phyloP scores from a whole-genome alignment of 129 eudicot species.

The Pittosporum tobira region DNA sequence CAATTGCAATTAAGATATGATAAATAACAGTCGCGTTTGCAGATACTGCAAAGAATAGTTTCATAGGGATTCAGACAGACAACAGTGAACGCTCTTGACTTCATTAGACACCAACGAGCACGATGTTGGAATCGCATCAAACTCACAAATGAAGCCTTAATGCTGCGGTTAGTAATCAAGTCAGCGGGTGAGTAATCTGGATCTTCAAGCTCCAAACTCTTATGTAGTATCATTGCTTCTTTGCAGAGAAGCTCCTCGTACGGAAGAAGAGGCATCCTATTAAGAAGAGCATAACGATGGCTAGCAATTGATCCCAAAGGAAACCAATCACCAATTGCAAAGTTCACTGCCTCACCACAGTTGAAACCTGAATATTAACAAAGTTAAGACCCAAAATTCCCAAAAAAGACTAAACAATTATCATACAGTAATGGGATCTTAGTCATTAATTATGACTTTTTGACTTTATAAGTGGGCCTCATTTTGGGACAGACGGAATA shows the following conservation, averaged over 20 bases:
- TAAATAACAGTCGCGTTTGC: conserved; percentile 88
- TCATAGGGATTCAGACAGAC: conserved; percentile 54
- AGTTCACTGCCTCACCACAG: conserved; percentile 96
- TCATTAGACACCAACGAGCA: conserved; percentile 72
- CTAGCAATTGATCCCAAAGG: conserved; percentile 79
- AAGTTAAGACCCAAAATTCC: neutral
- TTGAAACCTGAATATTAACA: conserved; percentile 55
- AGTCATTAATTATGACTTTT: neutral
- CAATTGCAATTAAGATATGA: conserved; percentile 80
- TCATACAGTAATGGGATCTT: neutral
- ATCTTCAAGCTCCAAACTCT: conserved; percentile 35
- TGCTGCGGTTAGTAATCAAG: conserved; percentile 29
- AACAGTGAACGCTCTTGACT: conserved; percentile 36
- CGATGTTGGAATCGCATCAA: conserved; percentile 78
- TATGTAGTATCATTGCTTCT: conserved; percentile 75
- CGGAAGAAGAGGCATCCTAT: conserved; percentile 82
- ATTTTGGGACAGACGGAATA: neutral
- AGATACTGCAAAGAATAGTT: conserved; percentile 83
- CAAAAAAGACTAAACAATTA: neutral
- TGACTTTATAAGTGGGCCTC: neutral
- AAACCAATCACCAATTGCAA: conserved; percentile 95
- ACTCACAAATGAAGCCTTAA: conserved; percentile 61
- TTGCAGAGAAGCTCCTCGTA: conserved; percentile 93
- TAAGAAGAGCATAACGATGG: conserved; percentile 76
- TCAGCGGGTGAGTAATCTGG: conserved; percentile 38